Base-by-base conservation (phyloP, 2,329 filamentous ascomycete genomes). In the Fusarium oxysporum region DNA sequence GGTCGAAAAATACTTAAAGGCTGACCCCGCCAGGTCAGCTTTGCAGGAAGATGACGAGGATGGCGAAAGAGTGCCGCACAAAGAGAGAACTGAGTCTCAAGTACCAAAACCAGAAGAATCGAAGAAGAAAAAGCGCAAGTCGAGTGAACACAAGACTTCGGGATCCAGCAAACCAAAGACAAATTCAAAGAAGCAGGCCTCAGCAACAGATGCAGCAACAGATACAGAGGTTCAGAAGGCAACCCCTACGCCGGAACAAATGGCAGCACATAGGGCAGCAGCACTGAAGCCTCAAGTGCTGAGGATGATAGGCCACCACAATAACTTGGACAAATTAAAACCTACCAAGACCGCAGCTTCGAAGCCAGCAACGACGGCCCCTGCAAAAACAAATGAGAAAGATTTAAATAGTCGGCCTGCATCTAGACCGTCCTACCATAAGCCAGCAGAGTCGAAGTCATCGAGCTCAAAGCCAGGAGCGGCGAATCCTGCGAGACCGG, bases 1-100 rank as follows among this genome's bases (percentile, higher is more conserved):
- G 8, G 40, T 72, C 8, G 58, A 50, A 1, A 63, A 30, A 23
- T 72, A 69, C 8, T 12, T 71, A 1, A 53, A 48, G 10, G n/a
- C 30, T 14, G 38, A 56, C 9, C 19, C 28, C 3, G 37, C 19
- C 8, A 47, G 35, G 16, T 13, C 7, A 28, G 30, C 25, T 19
- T 35, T 45, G 3, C 50, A 45, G 16, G 44, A 50, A 6, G 32
- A 48, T 25, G 41, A 55, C 2, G 56, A 54, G 1, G 50, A 45
- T 21, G 37, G 48, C 2, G 37, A n/a, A 16, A 25, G 47, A 28
- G 35, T 30, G 10, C 25, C 4, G 1, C 8, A 28, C 9, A 43
- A 33, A 30, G 40, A 8, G 19, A 5, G 6, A 11, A 41, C 9
- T 19, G n/a, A 9, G 7, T 7, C 32, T 1, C 11, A 59, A 32